These are phyloP conservation scores for Globisporangium yorkense DNA, from an alignment of 352 stramenopile genomes.

Conservation along the genomic window DNA sequence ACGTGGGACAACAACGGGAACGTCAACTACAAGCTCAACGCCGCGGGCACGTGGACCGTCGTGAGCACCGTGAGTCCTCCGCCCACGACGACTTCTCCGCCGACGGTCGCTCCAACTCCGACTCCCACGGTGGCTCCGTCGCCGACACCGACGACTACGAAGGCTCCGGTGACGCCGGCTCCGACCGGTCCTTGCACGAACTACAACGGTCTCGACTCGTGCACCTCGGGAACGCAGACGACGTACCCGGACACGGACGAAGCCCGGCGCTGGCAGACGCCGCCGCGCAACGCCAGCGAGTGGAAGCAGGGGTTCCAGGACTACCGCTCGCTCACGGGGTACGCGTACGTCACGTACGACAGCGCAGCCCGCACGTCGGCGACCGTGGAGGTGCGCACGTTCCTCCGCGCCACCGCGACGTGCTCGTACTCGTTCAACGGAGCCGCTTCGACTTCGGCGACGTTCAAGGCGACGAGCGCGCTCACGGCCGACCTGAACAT, in stretches of 20 bases:
- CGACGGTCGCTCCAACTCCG: conserved; percentile 11
- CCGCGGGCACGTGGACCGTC: conserved; percentile 27
- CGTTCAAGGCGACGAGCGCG: conserved; percentile 16
- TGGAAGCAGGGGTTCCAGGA: conserved; percentile 36
- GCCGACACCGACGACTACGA: conserved; percentile 8
- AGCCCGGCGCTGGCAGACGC: conserved; percentile 38
- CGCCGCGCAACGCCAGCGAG: conserved; percentile 24
- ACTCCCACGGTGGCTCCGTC: conserved; percentile 7
- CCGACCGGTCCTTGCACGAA: conserved; percentile 23
- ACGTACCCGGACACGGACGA: conserved; percentile 19
- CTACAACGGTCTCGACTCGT: conserved; percentile 28
- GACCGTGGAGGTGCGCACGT: conserved; percentile 33
- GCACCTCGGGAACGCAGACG: conserved; percentile 16
- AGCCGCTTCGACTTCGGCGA: conserved; percentile 14
- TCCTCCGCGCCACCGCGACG: conserved; percentile 16
- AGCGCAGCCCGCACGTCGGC: conserved; percentile 20
- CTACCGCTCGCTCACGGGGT: conserved; percentile 35
- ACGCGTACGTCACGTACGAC: conserved; percentile 37
- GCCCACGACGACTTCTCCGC: conserved; percentile 1
- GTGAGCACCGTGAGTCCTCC: conserved; percentile 22
- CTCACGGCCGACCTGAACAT: conserved; percentile 29
- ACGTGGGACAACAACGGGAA: conserved; percentile 40
- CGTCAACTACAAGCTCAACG: conserved; percentile 31
- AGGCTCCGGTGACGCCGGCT: conserved; percentile 13
- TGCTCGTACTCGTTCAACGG: conserved; percentile 42